Conservation (phyloP, 768 basidiomycete species). For the Epithele typhae region DNA sequence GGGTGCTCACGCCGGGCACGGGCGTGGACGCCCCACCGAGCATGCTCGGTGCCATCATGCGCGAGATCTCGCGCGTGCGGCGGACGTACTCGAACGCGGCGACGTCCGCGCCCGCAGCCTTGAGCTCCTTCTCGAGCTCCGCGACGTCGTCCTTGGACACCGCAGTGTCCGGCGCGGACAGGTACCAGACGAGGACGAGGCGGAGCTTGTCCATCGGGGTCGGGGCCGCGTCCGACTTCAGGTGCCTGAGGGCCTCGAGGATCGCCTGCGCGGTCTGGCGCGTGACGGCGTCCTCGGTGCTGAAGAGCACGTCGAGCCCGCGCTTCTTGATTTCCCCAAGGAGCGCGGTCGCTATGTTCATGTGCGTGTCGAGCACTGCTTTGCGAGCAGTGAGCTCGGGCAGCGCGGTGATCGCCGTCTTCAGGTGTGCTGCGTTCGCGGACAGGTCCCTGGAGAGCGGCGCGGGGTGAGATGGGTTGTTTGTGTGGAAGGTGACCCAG, state of each 20-base stretch:
- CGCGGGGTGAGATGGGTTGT: background rate
- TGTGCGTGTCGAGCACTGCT: slow-evolving; percentile 94
- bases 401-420: slow-evolving; percentile 94
- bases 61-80: slow-evolving; percentile 83
- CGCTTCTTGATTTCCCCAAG: slow-evolving; percentile 94
- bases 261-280: slow-evolving; percentile 82
- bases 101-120: slow-evolving; percentile 73
- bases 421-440: slow-evolving; percentile 89
- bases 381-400: slow-evolving; percentile 97
- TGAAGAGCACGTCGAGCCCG: slow-evolving; percentile 95
- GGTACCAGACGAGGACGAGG: slow-evolving; percentile 91
- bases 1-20: slow-evolving; percentile 54
- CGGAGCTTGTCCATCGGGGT: slow-evolving; percentile 85
- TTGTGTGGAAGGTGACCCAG: background rate
- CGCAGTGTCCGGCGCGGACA: slow-evolving; percentile 77
- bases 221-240: slow-evolving; percentile 61
- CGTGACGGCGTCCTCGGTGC: slow-evolving; percentile 85
- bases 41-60: slow-evolving; percentile 78
- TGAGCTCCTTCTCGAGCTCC: slow-evolving; percentile 86
- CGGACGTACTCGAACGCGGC: slow-evolving; percentile 91
- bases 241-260: slow-evolving; percentile 79
- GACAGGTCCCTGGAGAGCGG: slow-evolving; percentile 65
- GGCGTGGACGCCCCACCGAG: slow-evolving; percentile 62
- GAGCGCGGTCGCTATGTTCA: slow-evolving; percentile 97
- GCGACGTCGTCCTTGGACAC: slow-evolving; percentile 84